A percentile compares a stretch with the other conserved stretches of the same genome.
These are phyloP conservation scores for rapeseed (Brassica napus) DNA, from an alignment of 345 rosid genomes.

Conservation along the genomic window Da-Ae NC_063449.1:27324501-27325000, in stretches of 20 bases:
- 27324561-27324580: not conserved
- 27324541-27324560: not conserved
- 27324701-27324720: not conserved
- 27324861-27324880: not conserved
- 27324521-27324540: not conserved
- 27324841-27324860: not conserved
- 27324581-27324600: not conserved
- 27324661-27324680: no score
- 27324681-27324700: no score
- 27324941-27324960: no score
- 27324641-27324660: no score
- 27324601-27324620: no score
- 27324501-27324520: not conserved
- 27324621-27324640: no score
- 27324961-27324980: no score
- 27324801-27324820: not conserved
- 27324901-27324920: no score
- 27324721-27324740: not conserved
- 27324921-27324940: no score
- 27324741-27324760: not conserved
- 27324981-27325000: no score
- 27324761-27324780: not conserved
- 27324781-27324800: not conserved
- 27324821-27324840: not conserved
- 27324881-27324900: not conserved